phyloP scores from a whole-genome alignment of 352 stramenopile genomes.

The Hyaloperonospora arabidopsidis region DNA sequence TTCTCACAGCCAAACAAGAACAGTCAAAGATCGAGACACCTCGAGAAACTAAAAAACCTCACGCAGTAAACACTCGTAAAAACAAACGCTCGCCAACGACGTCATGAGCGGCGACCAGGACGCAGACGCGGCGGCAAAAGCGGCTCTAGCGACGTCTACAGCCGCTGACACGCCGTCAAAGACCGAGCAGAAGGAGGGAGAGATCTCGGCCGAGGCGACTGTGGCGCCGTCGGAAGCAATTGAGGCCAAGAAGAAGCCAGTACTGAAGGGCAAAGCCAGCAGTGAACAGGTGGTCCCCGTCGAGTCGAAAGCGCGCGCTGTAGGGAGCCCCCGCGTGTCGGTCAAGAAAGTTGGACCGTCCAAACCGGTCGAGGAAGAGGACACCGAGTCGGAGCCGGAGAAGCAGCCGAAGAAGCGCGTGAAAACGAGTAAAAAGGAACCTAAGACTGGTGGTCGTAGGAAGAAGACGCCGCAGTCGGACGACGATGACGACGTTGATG shows the following conservation, averaged over 20 bases:
- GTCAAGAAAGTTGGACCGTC: background rate
- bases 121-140: constrained; percentile 7
- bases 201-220: constrained; percentile 7
- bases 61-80: no score
- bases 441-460: constrained; percentile 26
- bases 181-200: constrained; percentile 4
- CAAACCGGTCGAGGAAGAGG: constrained; percentile 20
- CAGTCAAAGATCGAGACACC: no score
- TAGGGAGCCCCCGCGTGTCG: constrained; percentile 6
- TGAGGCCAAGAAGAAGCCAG: constrained; percentile 3
- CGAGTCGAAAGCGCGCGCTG: constrained; percentile 11
- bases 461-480: constrained; percentile 27
- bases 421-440: constrained; percentile 31
- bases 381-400: constrained; percentile 46
- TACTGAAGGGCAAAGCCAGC: constrained; percentile 11
- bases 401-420: constrained; percentile 44
- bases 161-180: background rate
- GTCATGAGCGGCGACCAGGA: constrained; percentile 13
- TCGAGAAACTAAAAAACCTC: no score
- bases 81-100: no score
- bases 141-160: constrained; percentile 4
- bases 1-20: no score
- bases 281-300: constrained; percentile 3
- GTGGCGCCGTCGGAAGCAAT: background rate
- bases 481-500: constrained; percentile 25